Evolutionary conservation across 495 filamentous ascomycete genomes (phyloP), one percentile per base, ranked within the genome.

Genomic region (Halenospora varia): DNA sequence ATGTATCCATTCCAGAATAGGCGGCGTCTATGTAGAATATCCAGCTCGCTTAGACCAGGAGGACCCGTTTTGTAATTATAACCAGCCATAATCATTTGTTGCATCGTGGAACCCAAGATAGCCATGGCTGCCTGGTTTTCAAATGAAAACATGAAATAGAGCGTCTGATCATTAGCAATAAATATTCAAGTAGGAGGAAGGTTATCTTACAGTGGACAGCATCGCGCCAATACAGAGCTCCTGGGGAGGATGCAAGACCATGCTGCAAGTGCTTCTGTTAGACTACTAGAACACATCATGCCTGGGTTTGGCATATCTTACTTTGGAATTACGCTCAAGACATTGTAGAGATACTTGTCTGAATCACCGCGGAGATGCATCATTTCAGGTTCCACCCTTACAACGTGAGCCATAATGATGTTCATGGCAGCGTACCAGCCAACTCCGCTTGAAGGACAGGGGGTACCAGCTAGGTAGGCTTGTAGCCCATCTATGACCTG

Each of bases 61-160:
- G 44, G 10, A 9, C 19, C 19, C 20, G n/a, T 25, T 8, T 53
- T 44, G 51, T 11, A 6, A n/a, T 44, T 13, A 25, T 53, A 53
- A 10, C 39, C 39, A 19, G n/a, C 26, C 3, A 53, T 41, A 2
- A 53, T n/a, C 29, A 53, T 53, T 18, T 40, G 51, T 19, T 53
- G 51, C 10, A 53, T 20, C 11, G 51, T 35, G 2, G 20, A 20
- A 8, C 29, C 51, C 3, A 53, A 35, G 3, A 53, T 44, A 2
- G 19, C 9, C 6, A 25, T 40, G 9, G 51, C 51, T 6, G 51
- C 22, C 4, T 24, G 29, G 20, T 53, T 53, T 15, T 53, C 51
- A n/a, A 40, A 53, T 11, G 15, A 22, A 15, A 53, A 53, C 26
- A 53, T 41, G 20, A 53, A 53, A 19, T 53, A 53, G n/a, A 40